phyloP scores from a whole-genome alignment of 208 protist species.

The Trypanosoma brucei region DNA sequence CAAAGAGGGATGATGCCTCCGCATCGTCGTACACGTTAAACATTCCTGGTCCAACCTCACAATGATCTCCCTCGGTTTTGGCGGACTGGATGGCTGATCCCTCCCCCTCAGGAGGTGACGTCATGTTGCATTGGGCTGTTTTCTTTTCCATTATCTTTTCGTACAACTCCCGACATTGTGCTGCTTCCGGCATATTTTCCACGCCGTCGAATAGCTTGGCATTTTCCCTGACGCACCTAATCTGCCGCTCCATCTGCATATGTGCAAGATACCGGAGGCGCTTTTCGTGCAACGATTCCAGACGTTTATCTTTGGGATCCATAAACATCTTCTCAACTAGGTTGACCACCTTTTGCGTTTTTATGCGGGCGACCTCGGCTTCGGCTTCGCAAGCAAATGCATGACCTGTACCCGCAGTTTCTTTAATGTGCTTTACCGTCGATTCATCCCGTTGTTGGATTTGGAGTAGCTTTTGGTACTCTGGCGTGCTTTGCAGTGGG shows the following conservation, averaged over 20 bases:
- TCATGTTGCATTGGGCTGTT: neutral
- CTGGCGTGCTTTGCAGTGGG: conserved; percentile 62
- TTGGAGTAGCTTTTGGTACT: conserved; percentile 60
- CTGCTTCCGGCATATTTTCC: conserved; percentile 49
- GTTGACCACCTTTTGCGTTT: conserved; percentile 41
- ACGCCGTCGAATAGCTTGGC: conserved; percentile 60
- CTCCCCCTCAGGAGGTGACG: neutral
- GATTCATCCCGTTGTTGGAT: conserved; percentile 43
- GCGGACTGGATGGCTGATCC: neutral
- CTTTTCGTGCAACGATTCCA: conserved; percentile 67
- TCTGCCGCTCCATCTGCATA: conserved; percentile 81
- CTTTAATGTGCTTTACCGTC: conserved; percentile 19
- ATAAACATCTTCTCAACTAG: conserved; percentile 84
- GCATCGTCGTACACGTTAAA: conserved; percentile 62
- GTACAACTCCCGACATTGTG: conserved; percentile 47
- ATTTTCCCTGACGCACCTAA: conserved; percentile 66
- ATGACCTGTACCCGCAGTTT: neutral
- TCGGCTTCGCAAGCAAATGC: conserved; percentile 27
- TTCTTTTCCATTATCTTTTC: conserved; percentile 40
- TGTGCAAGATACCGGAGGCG: conserved; percentile 79
- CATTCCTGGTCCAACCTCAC: neutral
- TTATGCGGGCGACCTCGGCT: conserved; percentile 27
- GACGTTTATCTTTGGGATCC: conserved; percentile 54
- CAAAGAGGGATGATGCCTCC: conserved; percentile 56
- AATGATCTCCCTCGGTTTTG: neutral